Conservation (phyloP, 805 yeast genomes). For the Allodekkera sacchari region DNA sequence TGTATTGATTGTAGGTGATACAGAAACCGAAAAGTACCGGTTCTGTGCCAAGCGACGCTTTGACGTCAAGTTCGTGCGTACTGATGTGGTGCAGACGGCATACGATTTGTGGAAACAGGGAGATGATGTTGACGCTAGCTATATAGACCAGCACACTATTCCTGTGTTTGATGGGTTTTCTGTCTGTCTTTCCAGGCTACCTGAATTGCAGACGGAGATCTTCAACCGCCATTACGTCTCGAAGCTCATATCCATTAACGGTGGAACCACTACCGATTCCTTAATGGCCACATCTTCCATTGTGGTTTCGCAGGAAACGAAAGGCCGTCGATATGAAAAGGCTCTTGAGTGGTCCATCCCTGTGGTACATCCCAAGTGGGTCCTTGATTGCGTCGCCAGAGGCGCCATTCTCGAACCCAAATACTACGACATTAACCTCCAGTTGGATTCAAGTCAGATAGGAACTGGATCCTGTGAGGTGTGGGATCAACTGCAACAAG, state of each 20-base stretch:
- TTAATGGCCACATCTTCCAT: constrained; percentile 35
- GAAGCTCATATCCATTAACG: constrained; percentile 30
- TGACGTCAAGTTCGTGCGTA: constrained; percentile 50
- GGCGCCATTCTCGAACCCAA: constrained; percentile 33
- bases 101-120: constrained; percentile 49
- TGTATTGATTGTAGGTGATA: constrained; percentile 50
- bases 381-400: constrained; percentile 36
- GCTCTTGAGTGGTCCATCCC: constrained; percentile 47
- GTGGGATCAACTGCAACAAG: constrained; percentile 24
- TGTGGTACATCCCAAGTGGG: constrained; percentile 43
- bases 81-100: constrained; percentile 35
- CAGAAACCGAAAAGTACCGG: constrained; percentile 46
- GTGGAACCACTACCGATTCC: constrained; percentile 45
- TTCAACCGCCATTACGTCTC: constrained; percentile 26
- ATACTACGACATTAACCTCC: constrained; percentile 29
- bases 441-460: constrained; percentile 8
- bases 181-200: constrained; percentile 37
- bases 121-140: constrained; percentile 6
- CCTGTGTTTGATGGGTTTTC: constrained; percentile 37
- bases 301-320: constrained; percentile 40
- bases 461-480: constrained; percentile 27
- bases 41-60: constrained; percentile 41
- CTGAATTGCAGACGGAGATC: constrained; percentile 11
- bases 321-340: constrained; percentile 45
- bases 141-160: constrained; percentile 18